phyloP scores from a whole-genome alignment of 2,329 filamentous ascomycete species.

The Aureobasidium melanogenum region DNA sequence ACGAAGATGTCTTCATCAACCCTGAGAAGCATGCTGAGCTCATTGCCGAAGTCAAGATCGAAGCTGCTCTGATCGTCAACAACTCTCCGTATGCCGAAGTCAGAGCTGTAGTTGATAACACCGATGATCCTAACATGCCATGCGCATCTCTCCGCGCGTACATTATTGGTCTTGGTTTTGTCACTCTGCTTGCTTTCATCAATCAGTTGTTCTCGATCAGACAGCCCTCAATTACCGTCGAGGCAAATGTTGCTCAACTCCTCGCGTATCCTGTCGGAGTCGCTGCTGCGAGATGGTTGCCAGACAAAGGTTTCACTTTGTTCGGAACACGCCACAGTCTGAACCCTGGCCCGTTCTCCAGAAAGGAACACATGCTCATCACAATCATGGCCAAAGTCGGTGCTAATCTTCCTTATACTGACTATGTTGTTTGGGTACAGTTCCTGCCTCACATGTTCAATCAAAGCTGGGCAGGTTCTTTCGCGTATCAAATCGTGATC shows the following conservation, averaged over 20 bases:
- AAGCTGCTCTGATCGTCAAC: conserved; percentile 5
- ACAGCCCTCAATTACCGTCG: conserved; percentile 18
- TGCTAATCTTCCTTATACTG: neutral
- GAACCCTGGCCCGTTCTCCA: conserved; percentile 32
- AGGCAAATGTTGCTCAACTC: conserved; percentile 39
- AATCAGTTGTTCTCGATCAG: conserved; percentile 26
- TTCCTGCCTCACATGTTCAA: neutral
- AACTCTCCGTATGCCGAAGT: conserved; percentile 21
- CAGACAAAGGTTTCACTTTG: conserved; percentile 32
- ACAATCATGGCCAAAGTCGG: conserved; percentile 23
- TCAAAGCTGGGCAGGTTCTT: conserved; percentile 31
- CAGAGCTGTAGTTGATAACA: conserved; percentile 18
- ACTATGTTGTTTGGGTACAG: neutral
- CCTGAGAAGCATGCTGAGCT: conserved; percentile 13
- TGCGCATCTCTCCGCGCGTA: conserved; percentile 26
- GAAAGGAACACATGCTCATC: conserved; percentile 48
- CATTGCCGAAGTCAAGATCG: neutral
- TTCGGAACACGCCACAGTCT: conserved; percentile 29
- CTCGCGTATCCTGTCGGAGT: conserved; percentile 76
- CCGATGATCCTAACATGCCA: conserved; percentile 19
- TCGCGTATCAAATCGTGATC: conserved; percentile 71
- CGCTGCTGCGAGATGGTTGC: conserved; percentile 66
- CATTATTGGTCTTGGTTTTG: conserved; percentile 23
- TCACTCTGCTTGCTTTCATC: conserved; percentile 20
- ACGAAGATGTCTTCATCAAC: conserved; percentile 6